Percentiles rank a stretch among this genome's conserved stretches.
Evolutionary conservation across 441 rosid species (phyloP).

Genomic region (Breynia disticha): DNA sequence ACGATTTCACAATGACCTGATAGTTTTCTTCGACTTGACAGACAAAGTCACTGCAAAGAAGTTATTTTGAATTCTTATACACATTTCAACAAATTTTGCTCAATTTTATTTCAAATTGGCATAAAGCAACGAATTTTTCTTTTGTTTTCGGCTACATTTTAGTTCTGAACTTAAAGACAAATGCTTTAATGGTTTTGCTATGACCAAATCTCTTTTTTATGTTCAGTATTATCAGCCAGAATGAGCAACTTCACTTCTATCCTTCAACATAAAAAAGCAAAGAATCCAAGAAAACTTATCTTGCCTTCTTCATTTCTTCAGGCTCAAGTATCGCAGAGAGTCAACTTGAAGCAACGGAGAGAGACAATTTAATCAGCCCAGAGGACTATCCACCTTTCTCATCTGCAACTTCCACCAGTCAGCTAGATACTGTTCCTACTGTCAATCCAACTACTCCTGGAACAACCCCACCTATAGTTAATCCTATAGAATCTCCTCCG

Average conservation of each 20-base stretch:
- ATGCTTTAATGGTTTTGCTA: too few relatives aligned
- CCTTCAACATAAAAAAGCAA: constrained; percentile 2
- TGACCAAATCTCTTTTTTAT: background rate
- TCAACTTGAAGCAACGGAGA: constrained; percentile 30
- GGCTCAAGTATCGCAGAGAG: constrained; percentile 39
- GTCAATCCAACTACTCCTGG: constrained; percentile 70
- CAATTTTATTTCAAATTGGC: too few relatives aligned
- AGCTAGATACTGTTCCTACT: constrained; percentile 46
- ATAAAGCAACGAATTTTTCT: too few relatives aligned
- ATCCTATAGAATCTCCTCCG: constrained; percentile 20
- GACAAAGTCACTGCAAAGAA: too few relatives aligned
- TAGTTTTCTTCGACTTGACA: too few relatives aligned
- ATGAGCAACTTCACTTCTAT: background rate
- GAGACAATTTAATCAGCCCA: constrained; percentile 14
- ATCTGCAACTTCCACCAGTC: constrained; percentile 20
- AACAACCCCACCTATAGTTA: constrained; percentile 22
- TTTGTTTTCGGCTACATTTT: too few relatives aligned
- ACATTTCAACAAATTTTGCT: too few relatives aligned
- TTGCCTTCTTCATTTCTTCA: constrained; percentile 25
- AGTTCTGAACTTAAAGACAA: too few relatives aligned
- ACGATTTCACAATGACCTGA: too few relatives aligned
- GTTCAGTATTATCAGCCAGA: background rate
- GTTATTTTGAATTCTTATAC: too few relatives aligned
- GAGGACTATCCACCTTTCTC: constrained; percentile 23
- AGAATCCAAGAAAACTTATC: constrained; percentile 8